Evolutionary conservation across 73 alveolate species (phyloP).

Genomic region (Durusdinium trenchii): DNA sequence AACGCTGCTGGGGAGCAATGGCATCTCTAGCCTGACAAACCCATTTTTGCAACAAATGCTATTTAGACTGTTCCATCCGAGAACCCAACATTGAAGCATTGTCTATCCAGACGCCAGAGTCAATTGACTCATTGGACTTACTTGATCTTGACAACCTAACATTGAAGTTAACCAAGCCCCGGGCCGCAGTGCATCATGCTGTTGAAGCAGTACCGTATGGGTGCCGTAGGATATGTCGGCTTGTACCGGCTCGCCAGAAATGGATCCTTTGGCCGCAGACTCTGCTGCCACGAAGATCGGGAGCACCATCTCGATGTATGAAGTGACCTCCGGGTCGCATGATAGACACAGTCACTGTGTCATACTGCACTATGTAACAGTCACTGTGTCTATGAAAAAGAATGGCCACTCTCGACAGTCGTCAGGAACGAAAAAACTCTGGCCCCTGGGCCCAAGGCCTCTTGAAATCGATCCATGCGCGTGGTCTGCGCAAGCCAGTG

Average conservation of each 20-base stretch:
- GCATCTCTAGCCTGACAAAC: slow-evolving; percentile 50
- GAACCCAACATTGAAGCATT: not conserved
- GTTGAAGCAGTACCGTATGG: slow-evolving; percentile 20
- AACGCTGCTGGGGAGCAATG: slow-evolving; percentile 37
- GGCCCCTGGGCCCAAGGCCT: not conserved
- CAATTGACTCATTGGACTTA: not conserved
- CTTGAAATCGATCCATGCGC: not conserved
- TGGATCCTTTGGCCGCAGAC: slow-evolving; percentile 50
- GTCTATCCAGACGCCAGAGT: not conserved
- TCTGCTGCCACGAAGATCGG: slow-evolving; percentile 46
- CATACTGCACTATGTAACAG: not conserved
- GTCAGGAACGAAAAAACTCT: not conserved
- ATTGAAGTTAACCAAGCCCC: not conserved
- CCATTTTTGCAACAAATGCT: too few species aligned
- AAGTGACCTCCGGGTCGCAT: not conserved
- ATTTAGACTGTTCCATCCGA: too few species aligned
- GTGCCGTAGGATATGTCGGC: slow-evolving; percentile 42
- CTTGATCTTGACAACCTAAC: too few species aligned
- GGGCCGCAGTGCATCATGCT: slow-evolving; percentile 50
- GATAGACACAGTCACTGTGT: not conserved
- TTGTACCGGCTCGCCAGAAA: not conserved
- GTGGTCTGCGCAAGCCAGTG: slow-evolving; percentile 48
- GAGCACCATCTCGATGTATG: slow-evolving; percentile 38
- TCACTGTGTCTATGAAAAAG: not conserved
- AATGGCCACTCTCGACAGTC: not conserved